phyloP scores from a whole-genome alignment of 2,329 filamentous ascomycete genomes.

The Monosporascus sp. region DNA sequence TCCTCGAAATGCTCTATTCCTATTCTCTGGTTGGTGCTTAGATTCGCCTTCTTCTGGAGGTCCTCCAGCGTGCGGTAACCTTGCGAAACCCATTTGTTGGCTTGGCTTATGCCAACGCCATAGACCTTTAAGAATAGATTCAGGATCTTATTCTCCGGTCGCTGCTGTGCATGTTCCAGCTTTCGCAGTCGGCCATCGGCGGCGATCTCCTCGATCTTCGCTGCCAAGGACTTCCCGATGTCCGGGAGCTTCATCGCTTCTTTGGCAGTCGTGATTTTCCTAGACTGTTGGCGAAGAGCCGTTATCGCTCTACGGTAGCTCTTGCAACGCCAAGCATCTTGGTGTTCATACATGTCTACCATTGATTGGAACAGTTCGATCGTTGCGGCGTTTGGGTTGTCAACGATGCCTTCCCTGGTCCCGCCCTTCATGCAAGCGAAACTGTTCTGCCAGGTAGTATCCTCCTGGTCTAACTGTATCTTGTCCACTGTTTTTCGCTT shows the following conservation, averaged over 20 bases:
- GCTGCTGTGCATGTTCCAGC: conserved; percentile 63
- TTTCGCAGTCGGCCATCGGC: conserved; percentile 65
- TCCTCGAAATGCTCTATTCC: conserved; percentile 78
- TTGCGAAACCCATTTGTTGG: conserved; percentile 69
- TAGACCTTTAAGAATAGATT: conserved; percentile 74
- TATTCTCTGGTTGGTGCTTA: conserved; percentile 66
- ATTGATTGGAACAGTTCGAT: conserved; percentile 75
- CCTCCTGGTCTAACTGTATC: conserved; percentile 20
- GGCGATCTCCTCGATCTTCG: conserved; percentile 87
- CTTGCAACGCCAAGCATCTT: conserved; percentile 69
- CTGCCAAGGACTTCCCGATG: conserved; percentile 68
- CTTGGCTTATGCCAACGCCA: conserved; percentile 66
- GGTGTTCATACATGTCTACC: conserved; percentile 69
- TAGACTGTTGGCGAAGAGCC: conserved; percentile 61
- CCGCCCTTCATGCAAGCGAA: conserved; percentile 53
- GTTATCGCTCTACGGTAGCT: conserved; percentile 74
- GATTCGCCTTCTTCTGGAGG: conserved; percentile 51
- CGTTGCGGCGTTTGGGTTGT: conserved; percentile 68
- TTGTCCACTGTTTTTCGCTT: conserved; percentile 5
- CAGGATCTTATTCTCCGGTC: conserved; percentile 61
- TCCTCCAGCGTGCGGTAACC: conserved; percentile 74
- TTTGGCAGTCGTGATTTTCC: conserved; percentile 60
- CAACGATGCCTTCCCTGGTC: conserved; percentile 33
- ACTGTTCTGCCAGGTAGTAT: conserved; percentile 36
- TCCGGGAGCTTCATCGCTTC: conserved; percentile 63